phyloP scores from a whole-genome alignment of 495 filamentous ascomycete genomes.

The Annulohypoxylon bovei region DNA sequence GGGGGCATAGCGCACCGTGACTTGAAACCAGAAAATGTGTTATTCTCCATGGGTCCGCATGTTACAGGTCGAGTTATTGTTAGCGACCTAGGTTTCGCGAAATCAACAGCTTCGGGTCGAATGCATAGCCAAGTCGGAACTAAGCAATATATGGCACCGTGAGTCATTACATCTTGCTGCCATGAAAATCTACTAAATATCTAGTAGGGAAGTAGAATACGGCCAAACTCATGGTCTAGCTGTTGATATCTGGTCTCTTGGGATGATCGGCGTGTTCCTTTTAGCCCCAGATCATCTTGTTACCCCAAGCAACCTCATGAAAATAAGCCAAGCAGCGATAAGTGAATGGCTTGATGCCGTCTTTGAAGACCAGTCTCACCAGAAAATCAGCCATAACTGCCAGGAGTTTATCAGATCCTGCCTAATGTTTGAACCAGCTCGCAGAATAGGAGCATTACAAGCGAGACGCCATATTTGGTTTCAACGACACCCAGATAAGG shows the following conservation, averaged over 20 bases:
- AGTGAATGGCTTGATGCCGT: conserved; percentile 34
- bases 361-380: conserved; percentile 53
- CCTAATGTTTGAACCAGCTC: conserved; percentile 60
- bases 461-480: conserved; percentile 71
- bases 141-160: conserved; percentile 75
- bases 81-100: conserved; percentile 78
- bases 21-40: conserved; percentile 96
- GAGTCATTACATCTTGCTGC: conserved; percentile 45
- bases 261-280: conserved; percentile 24
- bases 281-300: conserved; percentile 34
- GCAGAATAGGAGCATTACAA: conserved; percentile 63
- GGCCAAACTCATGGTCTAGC: conserved; percentile 40
- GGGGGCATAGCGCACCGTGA: conserved; percentile 88
- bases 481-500: conserved; percentile 46
- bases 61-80: conserved; percentile 68
- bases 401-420: conserved; percentile 65
- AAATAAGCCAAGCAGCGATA: conserved; percentile 38
- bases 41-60: conserved; percentile 69
- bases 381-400: conserved; percentile 52
- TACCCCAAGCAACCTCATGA: conserved; percentile 41
- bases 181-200: neutral
- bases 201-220: conserved; percentile 38
- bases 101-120: conserved; percentile 53
- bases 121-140: conserved; percentile 75
- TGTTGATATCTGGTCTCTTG: conserved; percentile 58